Base-by-base conservation (phyloP, 371 early-diverging fungal species). In the Mortierella sp. region DNA sequence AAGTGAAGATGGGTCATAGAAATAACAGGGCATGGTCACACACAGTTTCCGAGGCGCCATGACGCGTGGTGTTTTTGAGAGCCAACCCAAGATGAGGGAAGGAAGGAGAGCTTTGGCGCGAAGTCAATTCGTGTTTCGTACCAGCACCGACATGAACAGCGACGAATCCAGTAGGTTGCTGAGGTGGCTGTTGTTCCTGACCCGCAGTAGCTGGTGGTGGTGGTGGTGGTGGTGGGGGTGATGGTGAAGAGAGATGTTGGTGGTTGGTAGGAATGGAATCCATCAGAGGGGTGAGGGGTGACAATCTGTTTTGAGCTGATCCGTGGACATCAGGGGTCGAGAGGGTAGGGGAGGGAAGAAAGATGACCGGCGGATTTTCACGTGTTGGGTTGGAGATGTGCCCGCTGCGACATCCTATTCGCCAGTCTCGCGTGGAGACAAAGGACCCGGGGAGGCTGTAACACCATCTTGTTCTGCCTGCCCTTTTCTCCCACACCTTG, bases 131-230 rank as follows among this genome's bases (percentile, higher is more conserved):
- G n/a, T n/a, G n/a, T 22, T 14, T 1, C 24, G 54, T 81, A 82
- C 87, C 87, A 65, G 88, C 88, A 12, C 88, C 88, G 46, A 85
- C 81, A 76, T 87, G 88, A 17, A 87, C 86, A 5, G 88, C 88
- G 50, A 87, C 80, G 63, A 87, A 87, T 55, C 67, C 74, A 31
- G 45, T 16, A 19, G 45, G 19, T 7, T 39, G 39, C 14, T 39
- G 8, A 8, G 10, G 14, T 39, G 8, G 39, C 10, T 7, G 8
- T 14, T 14, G 39, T 39, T 14, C 19, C 44, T 43, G 14, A 5
- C 44, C n/a, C 16, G 12, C 44, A 17, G 44, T 44, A 5, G 44
- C 44, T 44, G n/a, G n/a, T 46, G 9, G 4, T 22, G 44, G 16
- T 43, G 44, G 34, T 34, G 34, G 16, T 24, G 9, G 10, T 41